A percentile compares a stretch with the other conserved stretches of the same genome.
Conservation (phyloP, 2,329 filamentous ascomycete species). For the Cladophialophora immunda region DNA sequence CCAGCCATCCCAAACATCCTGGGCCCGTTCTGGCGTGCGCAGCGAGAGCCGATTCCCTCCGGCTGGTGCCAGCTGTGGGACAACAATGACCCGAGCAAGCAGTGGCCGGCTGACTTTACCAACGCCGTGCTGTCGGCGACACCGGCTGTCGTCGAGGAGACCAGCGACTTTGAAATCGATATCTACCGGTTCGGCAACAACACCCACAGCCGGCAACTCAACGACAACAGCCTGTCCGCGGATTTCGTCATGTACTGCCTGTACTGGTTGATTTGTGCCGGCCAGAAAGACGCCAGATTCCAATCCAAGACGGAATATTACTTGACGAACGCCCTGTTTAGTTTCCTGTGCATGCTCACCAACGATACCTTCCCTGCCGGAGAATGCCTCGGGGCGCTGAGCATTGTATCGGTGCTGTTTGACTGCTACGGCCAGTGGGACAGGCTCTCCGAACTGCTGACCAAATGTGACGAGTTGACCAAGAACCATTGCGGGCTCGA, state of each 20-base stretch:
- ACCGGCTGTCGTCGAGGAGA: conserved; percentile 21
- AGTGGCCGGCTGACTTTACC: conserved; percentile 23
- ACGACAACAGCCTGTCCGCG: conserved; percentile 20
- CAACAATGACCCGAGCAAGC: conserved; percentile 11
- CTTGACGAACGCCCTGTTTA: conserved; percentile 19
- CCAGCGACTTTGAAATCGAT: conserved; percentile 24
- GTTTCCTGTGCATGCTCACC: conserved; percentile 28
- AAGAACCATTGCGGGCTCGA: conserved; percentile 20
- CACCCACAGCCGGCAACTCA: conserved; percentile 25
- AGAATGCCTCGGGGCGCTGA: conserved; percentile 29
- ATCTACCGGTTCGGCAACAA: conserved; percentile 19
- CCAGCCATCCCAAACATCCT: conserved; percentile 22
- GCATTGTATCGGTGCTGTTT: conserved; percentile 27
- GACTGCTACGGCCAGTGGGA: conserved; percentile 30
- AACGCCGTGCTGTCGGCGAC: conserved; percentile 20
- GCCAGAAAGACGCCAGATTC: conserved; percentile 23
- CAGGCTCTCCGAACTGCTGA: conserved; percentile 24
- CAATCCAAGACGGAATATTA: conserved; percentile 19
- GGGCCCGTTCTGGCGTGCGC: conserved; percentile 15
- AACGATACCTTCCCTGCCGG: conserved; percentile 24
- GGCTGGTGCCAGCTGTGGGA: conserved; percentile 15
- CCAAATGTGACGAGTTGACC: conserved; percentile 23
- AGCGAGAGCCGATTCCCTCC: conserved; percentile 1
- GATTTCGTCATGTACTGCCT: conserved; percentile 28
- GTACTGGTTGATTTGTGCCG: conserved; percentile 30